phyloP scores from a whole-genome alignment of 2,329 filamentous ascomycete genomes.

The Stylonectria norvegica region DNA sequence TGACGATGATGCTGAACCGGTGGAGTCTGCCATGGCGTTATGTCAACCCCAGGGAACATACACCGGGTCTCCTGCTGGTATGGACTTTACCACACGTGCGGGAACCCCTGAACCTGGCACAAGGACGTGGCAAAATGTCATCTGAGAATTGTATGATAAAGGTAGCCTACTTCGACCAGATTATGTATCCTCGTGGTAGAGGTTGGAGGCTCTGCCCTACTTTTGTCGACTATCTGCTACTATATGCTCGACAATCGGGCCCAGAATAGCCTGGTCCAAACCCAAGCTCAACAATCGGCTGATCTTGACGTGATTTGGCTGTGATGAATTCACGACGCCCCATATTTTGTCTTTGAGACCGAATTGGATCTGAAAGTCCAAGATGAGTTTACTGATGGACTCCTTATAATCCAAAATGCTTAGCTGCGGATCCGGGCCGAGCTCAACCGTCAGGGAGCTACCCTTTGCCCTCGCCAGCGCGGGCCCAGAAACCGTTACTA shows the following conservation, averaged over 20 bases:
- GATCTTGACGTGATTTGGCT: constrained; percentile 17
- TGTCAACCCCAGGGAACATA: too few species aligned
- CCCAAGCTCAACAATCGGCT: constrained; percentile 24
- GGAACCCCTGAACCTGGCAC: background rate
- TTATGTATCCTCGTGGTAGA: too few species aligned
- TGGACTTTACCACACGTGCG: background rate
- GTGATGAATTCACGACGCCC: constrained; percentile 14
- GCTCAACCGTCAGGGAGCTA: constrained; percentile 1
- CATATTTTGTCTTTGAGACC: constrained; percentile 25
- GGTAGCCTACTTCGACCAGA: too few species aligned
- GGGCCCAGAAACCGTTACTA: too few species aligned
- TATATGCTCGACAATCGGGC: constrained; percentile 26
- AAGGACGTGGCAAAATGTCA: background rate
- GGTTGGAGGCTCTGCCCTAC: background rate
- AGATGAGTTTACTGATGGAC: constrained; percentile 16
- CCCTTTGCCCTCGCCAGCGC: background rate
- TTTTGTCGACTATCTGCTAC: constrained; percentile 22
- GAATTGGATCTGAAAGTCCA: constrained; percentile 29
- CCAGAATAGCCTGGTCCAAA: constrained; percentile 21
- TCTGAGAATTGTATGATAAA: background rate
- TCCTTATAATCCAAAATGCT: constrained; percentile 12
- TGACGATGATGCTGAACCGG: too few species aligned
- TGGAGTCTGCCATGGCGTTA: too few species aligned
- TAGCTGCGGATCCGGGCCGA: constrained; percentile 10
- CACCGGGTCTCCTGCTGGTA: background rate